Evolutionary conservation across 2,329 filamentous ascomycete genomes (phyloP).

Genomic region (Diaporthe vaccinii): DNA sequence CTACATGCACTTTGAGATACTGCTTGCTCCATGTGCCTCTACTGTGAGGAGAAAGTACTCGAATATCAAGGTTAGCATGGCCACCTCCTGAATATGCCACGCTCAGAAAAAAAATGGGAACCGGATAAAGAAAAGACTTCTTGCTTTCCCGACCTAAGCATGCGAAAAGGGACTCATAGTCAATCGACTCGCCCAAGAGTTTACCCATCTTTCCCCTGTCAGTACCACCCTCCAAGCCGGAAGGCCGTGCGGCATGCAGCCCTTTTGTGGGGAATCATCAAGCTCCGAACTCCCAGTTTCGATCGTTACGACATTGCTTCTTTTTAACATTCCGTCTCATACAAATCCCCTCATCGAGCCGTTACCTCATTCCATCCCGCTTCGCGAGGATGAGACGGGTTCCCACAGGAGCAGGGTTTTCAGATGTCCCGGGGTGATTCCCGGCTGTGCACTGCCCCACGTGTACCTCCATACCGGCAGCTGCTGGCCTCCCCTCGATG

Average conservation of each 20-base stretch:
- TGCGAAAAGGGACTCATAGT: neutral
- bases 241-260: constrained; percentile 3
- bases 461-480: constrained; percentile 32
- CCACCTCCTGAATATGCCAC: neutral
- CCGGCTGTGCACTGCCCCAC: constrained; percentile 28
- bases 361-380: neutral
- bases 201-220: neutral
- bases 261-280: constrained; percentile 16
- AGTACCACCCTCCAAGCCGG: neutral
- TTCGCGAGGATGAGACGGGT: constrained; percentile 26
- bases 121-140: neutral
- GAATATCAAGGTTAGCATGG: neutral
- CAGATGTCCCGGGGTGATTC: constrained; percentile 35
- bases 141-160: neutral
- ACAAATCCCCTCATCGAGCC: neutral
- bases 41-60: neutral
- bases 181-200: neutral
- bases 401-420: constrained; percentile 33
- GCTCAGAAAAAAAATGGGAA: neutral
- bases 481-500: neutral
- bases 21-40: neutral
- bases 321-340: neutral
- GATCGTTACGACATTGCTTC: neutral
- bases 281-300: constrained; percentile 11
- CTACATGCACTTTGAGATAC: neutral